phyloP scores from a whole-genome alignment of 2,329 filamentous ascomycete species.

The Colletotrichum chrysophilum region DNA sequence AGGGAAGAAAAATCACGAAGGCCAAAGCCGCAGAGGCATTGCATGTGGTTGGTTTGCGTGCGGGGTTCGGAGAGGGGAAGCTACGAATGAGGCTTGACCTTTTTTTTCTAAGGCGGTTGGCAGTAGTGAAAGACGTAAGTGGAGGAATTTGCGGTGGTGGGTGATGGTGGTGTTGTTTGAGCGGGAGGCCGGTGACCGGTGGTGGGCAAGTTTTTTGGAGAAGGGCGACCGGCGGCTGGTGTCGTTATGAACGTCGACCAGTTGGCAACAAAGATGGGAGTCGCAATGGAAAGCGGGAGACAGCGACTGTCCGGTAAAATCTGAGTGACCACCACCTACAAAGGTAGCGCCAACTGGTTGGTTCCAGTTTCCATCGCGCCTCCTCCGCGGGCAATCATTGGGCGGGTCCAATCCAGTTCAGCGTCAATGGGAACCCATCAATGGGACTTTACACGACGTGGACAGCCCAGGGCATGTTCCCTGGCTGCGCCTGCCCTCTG shows the following conservation, averaged over 20 bases:
- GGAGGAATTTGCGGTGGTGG: neutral
- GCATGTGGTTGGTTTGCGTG: slow-evolving; percentile 17
- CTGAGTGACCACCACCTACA: neutral
- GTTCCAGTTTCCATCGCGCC: neutral
- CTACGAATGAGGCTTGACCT: slow-evolving; percentile 12
- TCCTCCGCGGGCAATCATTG: neutral
- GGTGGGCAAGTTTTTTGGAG: neutral
- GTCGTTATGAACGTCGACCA: neutral
- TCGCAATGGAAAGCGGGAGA: neutral
- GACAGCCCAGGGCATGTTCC: neutral
- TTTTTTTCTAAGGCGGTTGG: neutral
- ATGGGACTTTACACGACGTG: neutral
- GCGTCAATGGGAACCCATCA: neutral
- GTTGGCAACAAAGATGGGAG: neutral
- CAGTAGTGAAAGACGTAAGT: neutral
- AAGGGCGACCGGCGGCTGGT: neutral
- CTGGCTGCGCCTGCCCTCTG: neutral
- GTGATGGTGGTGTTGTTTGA: neutral
- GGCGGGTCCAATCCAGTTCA: neutral
- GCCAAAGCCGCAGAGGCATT: slow-evolving; percentile 4
- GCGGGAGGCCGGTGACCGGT: neutral
- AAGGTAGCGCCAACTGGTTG: neutral
- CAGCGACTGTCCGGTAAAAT: neutral
- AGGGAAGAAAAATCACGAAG: slow-evolving; percentile 8
- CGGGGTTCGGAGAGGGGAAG: slow-evolving; percentile 17